These are phyloP conservation scores for Neurospora tetraspora DNA, from an alignment of 495 filamentous ascomycete species.

Conservation along the genomic window DNA sequence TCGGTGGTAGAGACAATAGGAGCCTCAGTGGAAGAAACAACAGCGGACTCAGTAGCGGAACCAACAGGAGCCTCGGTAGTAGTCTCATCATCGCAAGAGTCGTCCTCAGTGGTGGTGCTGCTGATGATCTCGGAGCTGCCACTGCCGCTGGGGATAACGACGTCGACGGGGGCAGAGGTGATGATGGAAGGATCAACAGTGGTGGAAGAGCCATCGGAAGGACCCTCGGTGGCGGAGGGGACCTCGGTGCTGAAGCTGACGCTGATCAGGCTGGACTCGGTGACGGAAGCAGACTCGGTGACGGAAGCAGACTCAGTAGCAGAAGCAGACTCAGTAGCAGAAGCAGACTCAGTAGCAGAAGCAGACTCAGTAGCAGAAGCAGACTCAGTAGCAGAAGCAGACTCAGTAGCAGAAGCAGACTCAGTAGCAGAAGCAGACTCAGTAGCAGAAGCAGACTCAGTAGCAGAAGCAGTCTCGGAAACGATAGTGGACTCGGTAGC, in stretches of 20 bases:
- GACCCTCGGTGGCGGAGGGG: background rate
- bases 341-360: no score
- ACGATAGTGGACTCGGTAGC: no score
- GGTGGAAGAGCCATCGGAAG: background rate
- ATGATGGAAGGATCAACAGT: background rate
- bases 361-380: no score
- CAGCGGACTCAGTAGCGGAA: background rate
- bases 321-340: no score
- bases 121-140: background rate
- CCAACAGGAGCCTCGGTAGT: background rate
- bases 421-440: no score
- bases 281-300: background rate
- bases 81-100: conserved; percentile 9
- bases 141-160: background rate
- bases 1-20: background rate
- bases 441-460: no score
- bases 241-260: background rate
- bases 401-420: no score
- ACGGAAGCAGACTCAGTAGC: no score
- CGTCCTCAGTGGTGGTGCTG: conserved; percentile 3
- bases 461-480: no score
- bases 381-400: no score
- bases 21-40: conserved; percentile 1
- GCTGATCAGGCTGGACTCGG: background rate
- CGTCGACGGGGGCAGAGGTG: conserved; percentile 1